Percentiles rank a stretch among this genome's conserved stretches.
Conservation (phyloP, 2,329 filamentous ascomycete species). For the Diaporthe amygdali region DNA sequence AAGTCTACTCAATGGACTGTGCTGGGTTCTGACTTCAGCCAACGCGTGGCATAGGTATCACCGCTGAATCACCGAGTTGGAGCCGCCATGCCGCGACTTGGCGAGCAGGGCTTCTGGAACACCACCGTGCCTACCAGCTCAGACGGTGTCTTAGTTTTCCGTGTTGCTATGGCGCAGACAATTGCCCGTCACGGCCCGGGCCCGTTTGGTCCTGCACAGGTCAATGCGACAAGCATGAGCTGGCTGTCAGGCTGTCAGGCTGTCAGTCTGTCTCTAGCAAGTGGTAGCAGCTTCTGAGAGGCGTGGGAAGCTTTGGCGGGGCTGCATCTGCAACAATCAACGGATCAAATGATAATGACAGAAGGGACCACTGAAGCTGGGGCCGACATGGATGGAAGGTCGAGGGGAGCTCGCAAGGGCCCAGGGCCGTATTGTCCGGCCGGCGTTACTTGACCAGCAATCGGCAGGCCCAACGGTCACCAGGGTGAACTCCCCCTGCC, state of each 20-base stretch:
- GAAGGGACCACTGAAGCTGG: neutral
- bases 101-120: constrained; percentile 20
- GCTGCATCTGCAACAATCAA: neutral
- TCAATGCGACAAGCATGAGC: neutral
- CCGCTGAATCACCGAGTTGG: constrained; percentile 12
- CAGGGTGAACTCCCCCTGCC: neutral
- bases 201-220: neutral
- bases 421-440: neutral
- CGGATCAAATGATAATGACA: constrained; percentile 3
- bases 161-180: neutral
- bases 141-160: neutral
- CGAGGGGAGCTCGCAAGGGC: neutral
- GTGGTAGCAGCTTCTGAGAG: neutral
- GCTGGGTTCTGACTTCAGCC: constrained; percentile 4
- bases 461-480: constrained; percentile 1
- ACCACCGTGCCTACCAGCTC: neutral
- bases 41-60: constrained; percentile 3
- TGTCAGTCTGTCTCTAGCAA: neutral
- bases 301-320: neutral
- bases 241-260: too few species aligned
- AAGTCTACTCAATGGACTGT: constrained; percentile 11
- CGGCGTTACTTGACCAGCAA: neutral
- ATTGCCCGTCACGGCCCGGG: neutral
- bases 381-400: neutral
- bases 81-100: constrained; percentile 14